Evolutionary conservation across 1,284 basidiomycete genomes (phyloP), one percentile per base, ranked within the genome.

Genomic region (Ustilago shanxiensis): DNA sequence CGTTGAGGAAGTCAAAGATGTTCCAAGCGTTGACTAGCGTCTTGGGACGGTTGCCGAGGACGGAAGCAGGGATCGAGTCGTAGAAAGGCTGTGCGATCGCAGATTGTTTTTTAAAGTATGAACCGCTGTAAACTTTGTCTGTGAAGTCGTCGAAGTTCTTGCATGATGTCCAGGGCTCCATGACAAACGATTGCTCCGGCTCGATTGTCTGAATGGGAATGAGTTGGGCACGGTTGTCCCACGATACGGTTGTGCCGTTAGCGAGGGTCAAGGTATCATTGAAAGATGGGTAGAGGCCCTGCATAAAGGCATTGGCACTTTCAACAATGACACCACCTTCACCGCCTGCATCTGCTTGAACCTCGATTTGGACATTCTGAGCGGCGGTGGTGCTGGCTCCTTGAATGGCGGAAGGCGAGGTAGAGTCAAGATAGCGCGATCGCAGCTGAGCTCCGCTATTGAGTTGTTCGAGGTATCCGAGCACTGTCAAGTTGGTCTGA

Each of bases 291-390:
- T 64, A 83, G 28, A 83, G 74, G 11, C 82, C 82, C 39, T 83
- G 82, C 60, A 82, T 77, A 45, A 89, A 80, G 4, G 89, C 88
- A 26, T 88, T 81, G 13, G 88, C 87, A 35, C 88, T 88, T 88
- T 94, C 92, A 86, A 94, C 93, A 77, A 94, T 93, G 39, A 93
- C 91, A 22, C 91, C 89, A 52, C 93, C 93, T 85, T 95, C 93
- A 60, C 91, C 92, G 59, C 93, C 93, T 61, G 91, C 91, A 51
- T 83, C 82, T 0, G 82, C 82, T 16, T 72, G 60, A 2, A 82
- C 73, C 4, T 59, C 53, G 51, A 83, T 39, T 53, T 82, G 77
- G 4, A 53, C 51, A 44, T 63, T 61, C 49, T 82, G 66, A n/a
- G 79, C 76, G 3, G 61, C 47, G 9, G 58, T 55, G 11, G 72